Conservation (phyloP, 208 protist genomes). For the Crithidia sp. region DNA sequence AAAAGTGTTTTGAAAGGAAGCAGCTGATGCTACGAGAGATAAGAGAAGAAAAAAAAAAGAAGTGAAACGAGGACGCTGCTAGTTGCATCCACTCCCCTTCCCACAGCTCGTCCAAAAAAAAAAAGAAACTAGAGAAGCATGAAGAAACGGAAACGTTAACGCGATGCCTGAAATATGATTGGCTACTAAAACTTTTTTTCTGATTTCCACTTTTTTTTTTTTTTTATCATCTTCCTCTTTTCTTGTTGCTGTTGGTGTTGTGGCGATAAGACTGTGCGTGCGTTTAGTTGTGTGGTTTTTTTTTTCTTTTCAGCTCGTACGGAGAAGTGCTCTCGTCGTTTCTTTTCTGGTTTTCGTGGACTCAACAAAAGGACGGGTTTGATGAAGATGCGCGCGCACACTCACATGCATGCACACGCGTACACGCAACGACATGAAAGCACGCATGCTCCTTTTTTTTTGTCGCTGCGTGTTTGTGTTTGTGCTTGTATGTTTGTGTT, state of each 20-base stretch:
- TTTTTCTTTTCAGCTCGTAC: no score
- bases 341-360: no score
- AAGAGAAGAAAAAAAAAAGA: conserved; percentile 6
- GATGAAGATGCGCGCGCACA: background rate
- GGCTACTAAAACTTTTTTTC: background rate
- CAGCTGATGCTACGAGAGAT: no score
- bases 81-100: no score
- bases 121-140: conserved; percentile 6
- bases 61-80: background rate
- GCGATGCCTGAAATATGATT: conserved; percentile 13
- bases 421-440: background rate
- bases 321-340: no score
- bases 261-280: background rate
- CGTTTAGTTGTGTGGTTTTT: background rate
- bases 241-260: background rate
- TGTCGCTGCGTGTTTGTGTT: background rate
- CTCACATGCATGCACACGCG: background rate
- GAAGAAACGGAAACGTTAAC: conserved; percentile 8
- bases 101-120: no score
- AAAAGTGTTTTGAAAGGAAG: no score
- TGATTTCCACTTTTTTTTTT: conserved; percentile 16
- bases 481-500: background rate
- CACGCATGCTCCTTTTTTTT: background rate
- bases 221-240: background rate
- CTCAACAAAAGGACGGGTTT: no score